Percentiles rank a stretch among this genome's conserved stretches.
Conservation (phyloP, 2,329 filamentous ascomycete genomes). For the Fusarium sp. region DNA sequence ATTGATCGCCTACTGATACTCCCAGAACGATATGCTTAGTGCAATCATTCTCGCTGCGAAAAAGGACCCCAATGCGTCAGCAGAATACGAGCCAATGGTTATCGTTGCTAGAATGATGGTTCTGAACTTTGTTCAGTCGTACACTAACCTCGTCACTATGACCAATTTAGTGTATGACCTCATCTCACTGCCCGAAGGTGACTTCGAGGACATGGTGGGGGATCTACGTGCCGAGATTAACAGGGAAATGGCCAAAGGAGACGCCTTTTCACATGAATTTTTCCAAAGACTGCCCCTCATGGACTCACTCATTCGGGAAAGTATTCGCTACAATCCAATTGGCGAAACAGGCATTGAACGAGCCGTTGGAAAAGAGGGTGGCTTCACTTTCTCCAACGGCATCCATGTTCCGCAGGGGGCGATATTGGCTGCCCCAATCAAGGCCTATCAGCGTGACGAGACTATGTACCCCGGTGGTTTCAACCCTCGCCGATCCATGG, state of each 20-base stretch:
- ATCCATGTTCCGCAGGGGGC: slow-evolving; percentile 34
- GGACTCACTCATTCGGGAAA: slow-evolving; percentile 31
- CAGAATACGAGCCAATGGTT: slow-evolving; percentile 31
- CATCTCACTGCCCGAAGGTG: slow-evolving; percentile 25
- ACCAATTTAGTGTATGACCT: slow-evolving; percentile 36
- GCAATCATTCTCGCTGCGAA: slow-evolving; percentile 30
- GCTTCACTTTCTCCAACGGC: slow-evolving; percentile 40
- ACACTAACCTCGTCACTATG: slow-evolving; percentile 35
- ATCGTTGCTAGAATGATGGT: slow-evolving; percentile 37
- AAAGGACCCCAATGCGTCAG: slow-evolving; percentile 19
- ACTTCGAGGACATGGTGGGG: slow-evolving; percentile 20
- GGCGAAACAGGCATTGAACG: slow-evolving; percentile 36
- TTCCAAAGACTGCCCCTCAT: slow-evolving; percentile 29
- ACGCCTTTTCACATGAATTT: slow-evolving; percentile 29
- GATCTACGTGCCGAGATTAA: slow-evolving; percentile 27
- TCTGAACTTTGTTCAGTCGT: slow-evolving; percentile 34
- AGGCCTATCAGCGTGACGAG: slow-evolving; percentile 36
- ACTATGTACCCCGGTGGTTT: slow-evolving; percentile 27
- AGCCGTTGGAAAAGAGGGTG: slow-evolving; percentile 27
- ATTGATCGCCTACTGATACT: neutral
- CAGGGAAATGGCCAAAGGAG: slow-evolving; percentile 18
- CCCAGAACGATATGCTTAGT: slow-evolving; percentile 32
- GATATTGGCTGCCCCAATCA: slow-evolving; percentile 35
- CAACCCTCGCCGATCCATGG: slow-evolving; percentile 29
- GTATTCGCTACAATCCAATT: slow-evolving; percentile 36